Evolutionary conservation across 2,329 filamentous ascomycete species (phyloP).

Genomic region (Didymosphaeria variabile): DNA sequence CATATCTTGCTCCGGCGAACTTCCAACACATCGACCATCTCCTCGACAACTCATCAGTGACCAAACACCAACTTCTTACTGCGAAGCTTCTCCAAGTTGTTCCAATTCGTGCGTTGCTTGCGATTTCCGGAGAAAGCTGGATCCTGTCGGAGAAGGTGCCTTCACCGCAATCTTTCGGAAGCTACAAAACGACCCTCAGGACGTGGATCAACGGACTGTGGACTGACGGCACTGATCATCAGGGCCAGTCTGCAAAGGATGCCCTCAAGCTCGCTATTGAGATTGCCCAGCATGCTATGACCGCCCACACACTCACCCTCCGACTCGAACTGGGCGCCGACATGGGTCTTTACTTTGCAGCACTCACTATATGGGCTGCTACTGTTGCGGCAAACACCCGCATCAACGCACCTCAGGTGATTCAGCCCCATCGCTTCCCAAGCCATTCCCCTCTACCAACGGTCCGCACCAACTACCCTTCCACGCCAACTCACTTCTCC

Average conservation of each 20-base stretch:
- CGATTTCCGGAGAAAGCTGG: slow-evolving; percentile 57
- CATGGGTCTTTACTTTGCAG: slow-evolving; percentile 47
- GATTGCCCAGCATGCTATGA: slow-evolving; percentile 36
- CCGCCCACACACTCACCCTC: slow-evolving; percentile 26
- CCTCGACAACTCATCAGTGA: slow-evolving; percentile 33
- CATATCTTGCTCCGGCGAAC: slow-evolving; percentile 24
- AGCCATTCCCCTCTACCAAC: slow-evolving; percentile 30
- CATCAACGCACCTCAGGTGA: slow-evolving; percentile 21
- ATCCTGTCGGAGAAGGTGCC: slow-evolving; percentile 54
- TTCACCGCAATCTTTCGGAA: slow-evolving; percentile 42
- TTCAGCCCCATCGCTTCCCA: slow-evolving; percentile 24
- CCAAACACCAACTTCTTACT: slow-evolving; percentile 43
- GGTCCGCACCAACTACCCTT: slow-evolving; percentile 14
- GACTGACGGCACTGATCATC: slow-evolving; percentile 21
- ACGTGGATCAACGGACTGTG: slow-evolving; percentile 49
- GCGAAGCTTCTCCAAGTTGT: slow-evolving; percentile 49
- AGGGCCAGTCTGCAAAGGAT: slow-evolving; percentile 28
- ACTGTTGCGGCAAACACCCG: slow-evolving; percentile 39
- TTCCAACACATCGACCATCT: slow-evolving; percentile 33
- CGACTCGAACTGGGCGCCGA: slow-evolving; percentile 40
- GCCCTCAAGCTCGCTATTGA: slow-evolving; percentile 40
- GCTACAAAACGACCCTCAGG: slow-evolving; percentile 42
- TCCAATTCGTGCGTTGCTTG: slow-evolving; percentile 54
- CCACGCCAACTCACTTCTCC: slow-evolving; percentile 18
- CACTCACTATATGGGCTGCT: slow-evolving; percentile 47